A percentile compares a stretch with the other conserved stretches of the same genome.
Conservation (phyloP, 805 yeast species). For the Starmerella khaoyaiensis region DNA sequence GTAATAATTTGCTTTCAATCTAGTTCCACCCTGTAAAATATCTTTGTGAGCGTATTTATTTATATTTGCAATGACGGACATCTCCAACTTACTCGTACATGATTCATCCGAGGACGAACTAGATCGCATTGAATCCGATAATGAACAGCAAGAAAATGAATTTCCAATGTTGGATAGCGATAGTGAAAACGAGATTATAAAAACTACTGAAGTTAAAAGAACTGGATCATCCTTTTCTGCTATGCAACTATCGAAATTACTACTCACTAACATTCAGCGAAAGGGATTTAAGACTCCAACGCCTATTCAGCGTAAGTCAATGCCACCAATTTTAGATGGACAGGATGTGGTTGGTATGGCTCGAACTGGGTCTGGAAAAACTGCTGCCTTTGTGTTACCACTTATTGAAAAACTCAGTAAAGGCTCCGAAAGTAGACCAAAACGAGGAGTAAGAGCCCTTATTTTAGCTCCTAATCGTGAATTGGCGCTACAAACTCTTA, state of each 20-base stretch:
- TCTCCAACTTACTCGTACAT: constrained; percentile 9
- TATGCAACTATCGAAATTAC: constrained; percentile 67
- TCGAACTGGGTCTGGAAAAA: constrained; percentile 96
- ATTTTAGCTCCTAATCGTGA: constrained; percentile 93
- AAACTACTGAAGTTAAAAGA: constrained; percentile 22
- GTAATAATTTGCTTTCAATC: too few relatives aligned
- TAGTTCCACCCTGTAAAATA: too few relatives aligned
- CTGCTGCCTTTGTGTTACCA: constrained; percentile 92
- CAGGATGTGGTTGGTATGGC: constrained; percentile 99
- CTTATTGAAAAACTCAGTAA: constrained; percentile 43
- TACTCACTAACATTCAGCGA: constrained; percentile 55
- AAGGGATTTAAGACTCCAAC: constrained; percentile 94
- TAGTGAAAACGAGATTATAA: constrained; percentile 9
- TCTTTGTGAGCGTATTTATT: too few relatives aligned
- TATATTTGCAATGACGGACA: constrained; percentile 5
- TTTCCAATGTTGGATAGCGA: constrained; percentile 38
- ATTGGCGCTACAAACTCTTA: constrained; percentile 82
- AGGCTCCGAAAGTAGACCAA: not conserved
- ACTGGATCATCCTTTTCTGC: constrained; percentile 67
- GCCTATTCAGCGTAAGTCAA: constrained; percentile 92
- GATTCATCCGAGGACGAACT: constrained; percentile 8
- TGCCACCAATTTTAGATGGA: constrained; percentile 74
- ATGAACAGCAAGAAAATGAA: not conserved
- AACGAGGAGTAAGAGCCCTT: constrained; percentile 76
- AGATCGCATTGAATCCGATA: constrained; percentile 12